These are phyloP conservation scores for Penicillium pancosmium DNA, from an alignment of 495 filamentous ascomycete species.

Conservation along the genomic window DNA sequence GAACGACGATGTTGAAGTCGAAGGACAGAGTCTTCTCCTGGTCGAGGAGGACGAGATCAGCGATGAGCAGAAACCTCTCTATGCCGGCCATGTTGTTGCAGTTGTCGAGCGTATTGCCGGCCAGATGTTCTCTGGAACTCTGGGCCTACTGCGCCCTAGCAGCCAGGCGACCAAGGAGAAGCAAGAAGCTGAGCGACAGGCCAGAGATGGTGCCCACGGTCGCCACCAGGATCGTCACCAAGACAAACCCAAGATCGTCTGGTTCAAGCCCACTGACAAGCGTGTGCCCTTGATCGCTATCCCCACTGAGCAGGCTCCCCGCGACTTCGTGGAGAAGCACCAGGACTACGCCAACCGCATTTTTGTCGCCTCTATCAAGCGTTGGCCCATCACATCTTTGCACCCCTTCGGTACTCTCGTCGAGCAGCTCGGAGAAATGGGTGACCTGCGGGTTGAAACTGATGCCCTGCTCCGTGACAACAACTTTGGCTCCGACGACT, in stretches of 20 bases:
- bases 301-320: conserved; percentile 94
- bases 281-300: conserved; percentile 97
- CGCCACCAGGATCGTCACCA: conserved; percentile 83
- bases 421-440: conserved; percentile 96
- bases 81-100: conserved; percentile 94
- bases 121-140: conserved; percentile 98
- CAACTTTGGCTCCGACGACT: conserved; percentile 97
- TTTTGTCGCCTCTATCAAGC: conserved; percentile 98
- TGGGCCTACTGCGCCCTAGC: conserved; percentile 91
- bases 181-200: conserved; percentile 93
- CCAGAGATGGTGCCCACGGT: conserved; percentile 77
- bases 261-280: conserved; percentile 99
- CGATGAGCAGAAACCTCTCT: conserved; percentile 95
- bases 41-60: conserved; percentile 99
- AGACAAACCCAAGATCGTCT: conserved; percentile 99
- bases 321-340: conserved; percentile 98
- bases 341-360: conserved; percentile 96
- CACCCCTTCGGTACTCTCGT: conserved; percentile 98
- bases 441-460: conserved; percentile 93
- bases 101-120: conserved; percentile 96
- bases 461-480: conserved; percentile 96
- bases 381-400: conserved; percentile 99
- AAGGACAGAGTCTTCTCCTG: conserved; percentile 93
- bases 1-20: conserved; percentile 98
- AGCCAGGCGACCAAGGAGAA: conserved; percentile 99